Conservation (phyloP, 768 basidiomycete genomes). For the Serendipita vermifera region DNA sequence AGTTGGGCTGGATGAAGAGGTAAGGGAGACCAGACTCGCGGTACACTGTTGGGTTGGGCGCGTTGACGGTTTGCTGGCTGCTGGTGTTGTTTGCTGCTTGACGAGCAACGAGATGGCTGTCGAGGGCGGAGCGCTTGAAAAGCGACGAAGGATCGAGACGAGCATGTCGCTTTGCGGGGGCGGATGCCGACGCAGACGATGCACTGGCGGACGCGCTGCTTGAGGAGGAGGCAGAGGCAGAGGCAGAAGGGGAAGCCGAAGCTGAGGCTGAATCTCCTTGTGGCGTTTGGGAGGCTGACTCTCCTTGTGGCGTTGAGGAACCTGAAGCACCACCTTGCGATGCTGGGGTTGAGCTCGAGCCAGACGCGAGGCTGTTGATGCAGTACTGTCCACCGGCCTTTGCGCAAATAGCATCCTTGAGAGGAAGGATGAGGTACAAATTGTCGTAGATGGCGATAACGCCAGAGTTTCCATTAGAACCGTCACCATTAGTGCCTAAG, state of each 20-base stretch:
- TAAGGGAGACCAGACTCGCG: slow-evolving; percentile 41
- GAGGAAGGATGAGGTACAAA: slow-evolving; percentile 56
- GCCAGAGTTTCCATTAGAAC: slow-evolving; percentile 27
- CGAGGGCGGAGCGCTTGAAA: slow-evolving; percentile 14
- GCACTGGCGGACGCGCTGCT: slow-evolving; percentile 18
- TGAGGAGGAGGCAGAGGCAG: slow-evolving; percentile 8
- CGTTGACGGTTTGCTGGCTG: slow-evolving; percentile 16
- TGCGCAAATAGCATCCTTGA: slow-evolving; percentile 56
- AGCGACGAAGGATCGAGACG: slow-evolving; percentile 31
- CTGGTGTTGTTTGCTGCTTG: not conserved
- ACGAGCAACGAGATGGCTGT: slow-evolving; percentile 7
- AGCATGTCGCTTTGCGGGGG: slow-evolving; percentile 35
- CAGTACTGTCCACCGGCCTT: slow-evolving; percentile 66
- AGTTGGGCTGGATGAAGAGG: slow-evolving; percentile 54
- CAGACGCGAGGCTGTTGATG: slow-evolving; percentile 34
- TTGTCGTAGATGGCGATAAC: slow-evolving; percentile 66
- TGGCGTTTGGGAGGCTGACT: too few relatives aligned
- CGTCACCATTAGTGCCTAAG: slow-evolving; percentile 22
- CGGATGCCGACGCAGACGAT: slow-evolving; percentile 24
- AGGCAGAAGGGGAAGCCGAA: slow-evolving; percentile 2
- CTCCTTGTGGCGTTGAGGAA: too few relatives aligned
- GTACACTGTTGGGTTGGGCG: slow-evolving; percentile 37
- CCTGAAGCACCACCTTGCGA: slow-evolving; percentile 12
- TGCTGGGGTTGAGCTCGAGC: slow-evolving; percentile 20
- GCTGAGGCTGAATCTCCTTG: slow-evolving; percentile 22